Conservation (phyloP, 805 yeast genomes). For the Candida saitoana region DNA sequence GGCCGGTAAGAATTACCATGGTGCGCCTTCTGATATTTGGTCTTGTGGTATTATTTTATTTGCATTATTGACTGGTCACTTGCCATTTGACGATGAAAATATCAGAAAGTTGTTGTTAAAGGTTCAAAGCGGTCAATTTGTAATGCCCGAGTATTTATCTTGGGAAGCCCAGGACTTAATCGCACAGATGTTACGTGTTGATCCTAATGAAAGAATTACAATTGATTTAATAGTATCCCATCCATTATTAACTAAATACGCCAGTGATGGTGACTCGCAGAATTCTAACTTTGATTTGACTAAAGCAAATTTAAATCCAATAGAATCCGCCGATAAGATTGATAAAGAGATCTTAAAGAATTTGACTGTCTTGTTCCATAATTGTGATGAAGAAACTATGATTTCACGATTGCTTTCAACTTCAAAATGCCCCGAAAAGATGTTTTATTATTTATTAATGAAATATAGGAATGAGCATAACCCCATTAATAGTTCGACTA, state of each 20-base stretch:
- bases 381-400: conserved; percentile 55
- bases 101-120: conserved; percentile 81
- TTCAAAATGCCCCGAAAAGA: conserved; percentile 69
- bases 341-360: conserved; percentile 74
- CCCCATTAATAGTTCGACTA: conserved; percentile 12
- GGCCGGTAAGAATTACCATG: conserved; percentile 91
- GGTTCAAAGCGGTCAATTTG: conserved; percentile 85
- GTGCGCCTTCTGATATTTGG: conserved; percentile 97
- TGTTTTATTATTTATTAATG: conserved; percentile 69
- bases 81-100: conserved; percentile 96
- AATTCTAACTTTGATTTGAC: conserved; percentile 9
- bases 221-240: conserved; percentile 74
- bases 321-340: conserved; percentile 44
- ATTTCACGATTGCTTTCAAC: conserved; percentile 49
- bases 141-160: conserved; percentile 77
- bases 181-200: conserved; percentile 71
- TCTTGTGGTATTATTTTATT: conserved; percentile 94
- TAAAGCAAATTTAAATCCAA: conserved; percentile 27
- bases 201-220: conserved; percentile 75
- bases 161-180: conserved; percentile 85
- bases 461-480: conserved; percentile 70
- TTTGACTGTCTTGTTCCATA: conserved; percentile 77
- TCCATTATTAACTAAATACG: conserved; percentile 77
- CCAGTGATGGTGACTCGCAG: conserved; percentile 19
- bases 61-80: conserved; percentile 89